Conservation (phyloP, 441 rosid genomes). For the Aquilaria agallochum region DNA sequence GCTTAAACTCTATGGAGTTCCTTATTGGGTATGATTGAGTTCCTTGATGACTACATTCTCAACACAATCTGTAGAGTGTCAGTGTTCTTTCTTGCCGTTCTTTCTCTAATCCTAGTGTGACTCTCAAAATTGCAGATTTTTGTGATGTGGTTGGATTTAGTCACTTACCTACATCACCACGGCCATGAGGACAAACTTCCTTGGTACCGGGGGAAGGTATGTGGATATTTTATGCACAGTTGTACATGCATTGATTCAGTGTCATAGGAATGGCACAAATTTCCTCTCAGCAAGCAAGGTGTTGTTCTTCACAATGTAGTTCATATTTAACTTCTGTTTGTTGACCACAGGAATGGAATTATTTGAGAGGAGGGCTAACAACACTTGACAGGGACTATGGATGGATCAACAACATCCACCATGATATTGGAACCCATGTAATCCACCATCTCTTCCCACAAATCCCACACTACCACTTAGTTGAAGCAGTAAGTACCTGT, state of each 20-base stretch:
- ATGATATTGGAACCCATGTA: slow-evolving; percentile 74
- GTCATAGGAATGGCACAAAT: not conserved
- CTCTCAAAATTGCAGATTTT: slow-evolving; percentile 29
- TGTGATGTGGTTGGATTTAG: slow-evolving; percentile 65
- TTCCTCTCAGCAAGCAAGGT: not conserved
- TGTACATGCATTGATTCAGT: not conserved
- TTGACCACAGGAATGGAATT: slow-evolving; percentile 60
- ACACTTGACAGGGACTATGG: slow-evolving; percentile 70
- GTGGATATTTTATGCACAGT: not conserved
- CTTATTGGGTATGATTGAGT: slow-evolving; percentile 39
- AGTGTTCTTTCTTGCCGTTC: slow-evolving; percentile 1
- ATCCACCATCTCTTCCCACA: slow-evolving; percentile 72
- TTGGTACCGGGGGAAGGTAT: slow-evolving; percentile 73
- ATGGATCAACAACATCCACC: slow-evolving; percentile 63
- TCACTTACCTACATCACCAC: slow-evolving; percentile 67
- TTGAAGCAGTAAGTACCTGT: slow-evolving; percentile 54
- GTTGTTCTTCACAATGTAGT: not conserved
- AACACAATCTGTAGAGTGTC: not conserved
- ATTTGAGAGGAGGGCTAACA: slow-evolving; percentile 69
- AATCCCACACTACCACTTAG: slow-evolving; percentile 66
- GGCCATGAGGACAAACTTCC: slow-evolving; percentile 65
- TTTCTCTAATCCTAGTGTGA: not conserved
- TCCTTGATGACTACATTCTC: slow-evolving; percentile 1
- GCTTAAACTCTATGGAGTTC: slow-evolving; percentile 57
- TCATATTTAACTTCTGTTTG: not conserved